These are phyloP conservation scores for Ramaria sp. DNA, from an alignment of 768 basidiomycete genomes.

Conservation along the genomic window DNA sequence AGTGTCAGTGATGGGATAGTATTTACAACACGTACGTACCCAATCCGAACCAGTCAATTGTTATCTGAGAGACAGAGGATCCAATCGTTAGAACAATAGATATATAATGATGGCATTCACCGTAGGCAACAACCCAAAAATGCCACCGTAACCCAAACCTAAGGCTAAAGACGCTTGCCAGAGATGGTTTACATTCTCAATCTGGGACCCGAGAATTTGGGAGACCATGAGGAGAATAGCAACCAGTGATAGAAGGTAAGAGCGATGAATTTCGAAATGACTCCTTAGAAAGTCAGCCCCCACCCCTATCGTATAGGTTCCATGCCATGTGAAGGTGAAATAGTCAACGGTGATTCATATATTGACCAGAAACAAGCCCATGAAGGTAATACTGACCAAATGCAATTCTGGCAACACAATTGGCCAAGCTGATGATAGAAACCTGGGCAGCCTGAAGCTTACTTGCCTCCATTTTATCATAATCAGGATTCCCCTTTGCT, in stretches of 20 bases:
- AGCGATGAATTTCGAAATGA: slow-evolving; percentile 47
- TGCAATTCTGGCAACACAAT: slow-evolving; percentile 65
- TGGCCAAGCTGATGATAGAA: slow-evolving; percentile 70
- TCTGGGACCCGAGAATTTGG: slow-evolving; percentile 46
- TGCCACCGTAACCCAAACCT: slow-evolving; percentile 39
- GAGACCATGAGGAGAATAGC: slow-evolving; percentile 59
- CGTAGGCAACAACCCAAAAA: slow-evolving; percentile 28
- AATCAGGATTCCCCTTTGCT: slow-evolving; percentile 44
- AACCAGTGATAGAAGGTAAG: slow-evolving; percentile 58
- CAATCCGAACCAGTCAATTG: slow-evolving; percentile 58
- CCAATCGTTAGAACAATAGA: background rate
- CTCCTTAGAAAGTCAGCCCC: slow-evolving; percentile 54
- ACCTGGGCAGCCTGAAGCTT: slow-evolving; percentile 81
- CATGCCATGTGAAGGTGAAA: background rate
- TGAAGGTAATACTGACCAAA: slow-evolving; percentile 48
- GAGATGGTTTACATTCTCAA: slow-evolving; percentile 48
- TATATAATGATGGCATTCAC: background rate
- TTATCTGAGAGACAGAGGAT: slow-evolving; percentile 23
- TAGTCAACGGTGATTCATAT: slow-evolving; percentile 27
- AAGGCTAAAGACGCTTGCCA: slow-evolving; percentile 51
- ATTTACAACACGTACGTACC: slow-evolving; percentile 37
- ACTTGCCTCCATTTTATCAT: slow-evolving; percentile 53
- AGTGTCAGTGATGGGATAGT: background rate
- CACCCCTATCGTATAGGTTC: slow-evolving; percentile 33
- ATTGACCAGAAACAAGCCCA: slow-evolving; percentile 46